A percentile compares a stretch with the other conserved stretches of the same genome.
Evolutionary conservation across 371 early-diverging fungal genomes (phyloP).

Genomic region (Syncephalastrum racemosum): DNA sequence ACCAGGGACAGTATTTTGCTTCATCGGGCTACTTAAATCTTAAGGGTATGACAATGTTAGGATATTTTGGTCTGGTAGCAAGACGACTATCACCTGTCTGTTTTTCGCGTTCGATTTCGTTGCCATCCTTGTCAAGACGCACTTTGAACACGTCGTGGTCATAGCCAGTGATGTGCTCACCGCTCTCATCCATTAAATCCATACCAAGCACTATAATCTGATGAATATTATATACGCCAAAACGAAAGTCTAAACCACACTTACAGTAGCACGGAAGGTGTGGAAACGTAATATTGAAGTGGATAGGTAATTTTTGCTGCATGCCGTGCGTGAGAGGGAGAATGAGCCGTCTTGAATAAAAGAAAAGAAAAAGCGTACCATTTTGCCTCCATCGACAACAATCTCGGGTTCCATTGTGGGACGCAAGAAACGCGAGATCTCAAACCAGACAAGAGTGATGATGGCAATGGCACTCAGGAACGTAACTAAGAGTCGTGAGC

Average conservation of each 20-base stretch:
- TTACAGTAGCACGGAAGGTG: slow-evolving; percentile 86
- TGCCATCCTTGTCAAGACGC: slow-evolving; percentile 72
- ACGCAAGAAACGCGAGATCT: slow-evolving; percentile 74
- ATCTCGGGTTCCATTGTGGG: slow-evolving; percentile 72
- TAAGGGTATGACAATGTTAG: background rate
- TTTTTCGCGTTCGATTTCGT: slow-evolving; percentile 57
- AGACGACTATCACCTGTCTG: slow-evolving; percentile 34
- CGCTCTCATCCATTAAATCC: slow-evolving; percentile 92
- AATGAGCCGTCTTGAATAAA: background rate
- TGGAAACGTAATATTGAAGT: slow-evolving; percentile 88
- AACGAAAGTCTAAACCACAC: slow-evolving; percentile 12
- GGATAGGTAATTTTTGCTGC: slow-evolving; percentile 80
- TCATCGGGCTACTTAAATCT: slow-evolving; percentile 11
- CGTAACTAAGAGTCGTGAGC: slow-evolving; percentile 59
- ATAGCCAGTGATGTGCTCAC: slow-evolving; percentile 81
- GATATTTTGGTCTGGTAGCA: background rate
- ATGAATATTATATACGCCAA: background rate
- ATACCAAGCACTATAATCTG: slow-evolving; percentile 67
- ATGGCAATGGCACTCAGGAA: slow-evolving; percentile 73
- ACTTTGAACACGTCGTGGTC: slow-evolving; percentile 80
- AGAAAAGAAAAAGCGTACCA: slow-evolving; percentile 22
- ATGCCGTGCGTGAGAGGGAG: background rate
- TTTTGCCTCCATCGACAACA: slow-evolving; percentile 82
- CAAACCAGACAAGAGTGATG: slow-evolving; percentile 70
- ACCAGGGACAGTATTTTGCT: background rate